Evolutionary conservation across 345 rosid genomes (phyloP).

Genomic region (Camelina sativa): DNA sequence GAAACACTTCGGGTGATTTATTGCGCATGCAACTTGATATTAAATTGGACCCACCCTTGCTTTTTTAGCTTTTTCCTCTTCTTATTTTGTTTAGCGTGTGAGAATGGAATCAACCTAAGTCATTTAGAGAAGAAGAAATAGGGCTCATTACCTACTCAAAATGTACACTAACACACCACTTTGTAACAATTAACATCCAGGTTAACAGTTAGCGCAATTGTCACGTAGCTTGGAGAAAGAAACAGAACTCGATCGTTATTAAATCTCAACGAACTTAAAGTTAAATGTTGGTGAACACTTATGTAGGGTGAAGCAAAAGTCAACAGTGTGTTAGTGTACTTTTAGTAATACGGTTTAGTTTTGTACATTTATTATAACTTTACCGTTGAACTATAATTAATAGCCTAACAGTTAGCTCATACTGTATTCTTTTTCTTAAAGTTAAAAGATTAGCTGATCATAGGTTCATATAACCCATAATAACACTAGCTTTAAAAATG

Average conservation of each 20-base stretch:
- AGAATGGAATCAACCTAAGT: slow-evolving; percentile 13
- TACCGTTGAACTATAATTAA: background rate
- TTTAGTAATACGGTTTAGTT: slow-evolving; percentile 27
- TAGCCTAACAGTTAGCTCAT: background rate
- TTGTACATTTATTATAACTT: slow-evolving; percentile 5
- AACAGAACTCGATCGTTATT: slow-evolving; percentile 19
- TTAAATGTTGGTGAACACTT: slow-evolving; percentile 38
- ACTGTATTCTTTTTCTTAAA: background rate
- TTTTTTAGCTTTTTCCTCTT: slow-evolving; percentile 9
- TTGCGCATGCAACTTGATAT: slow-evolving; percentile 42
- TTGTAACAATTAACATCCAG: background rate
- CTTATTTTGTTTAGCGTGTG: background rate
- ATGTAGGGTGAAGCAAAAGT: slow-evolving; percentile 18
- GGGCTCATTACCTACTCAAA: background rate
- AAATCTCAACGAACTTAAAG: slow-evolving; percentile 37
- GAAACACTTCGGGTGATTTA: slow-evolving; percentile 37
- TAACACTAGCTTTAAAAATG: too few relatives aligned
- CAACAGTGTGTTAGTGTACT: slow-evolving; percentile 42
- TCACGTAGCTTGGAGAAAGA: slow-evolving; percentile 24
- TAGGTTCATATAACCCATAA: too few relatives aligned
- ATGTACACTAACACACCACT: too few relatives aligned
- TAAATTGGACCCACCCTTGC: slow-evolving; percentile 36
- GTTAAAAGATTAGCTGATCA: too few relatives aligned
- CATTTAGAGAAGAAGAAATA: background rate
- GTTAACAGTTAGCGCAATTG: background rate